These are phyloP conservation scores for Laguncularia racemosa DNA, from an alignment of 345 rosid genomes.

Conservation along the genomic window DNA sequence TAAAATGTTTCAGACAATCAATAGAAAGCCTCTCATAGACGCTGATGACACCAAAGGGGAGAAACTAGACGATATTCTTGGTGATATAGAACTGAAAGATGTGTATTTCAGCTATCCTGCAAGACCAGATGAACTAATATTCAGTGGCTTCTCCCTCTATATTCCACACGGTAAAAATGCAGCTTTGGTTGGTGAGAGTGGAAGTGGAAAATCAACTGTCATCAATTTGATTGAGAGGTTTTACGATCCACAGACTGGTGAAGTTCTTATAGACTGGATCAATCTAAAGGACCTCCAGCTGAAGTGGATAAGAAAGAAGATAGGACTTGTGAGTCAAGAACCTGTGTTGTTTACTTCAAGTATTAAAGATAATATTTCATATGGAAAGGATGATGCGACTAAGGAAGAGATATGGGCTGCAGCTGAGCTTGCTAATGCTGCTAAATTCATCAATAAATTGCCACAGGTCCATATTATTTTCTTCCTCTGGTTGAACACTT, in stretches of 20 bases:
- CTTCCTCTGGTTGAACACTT: not conserved
- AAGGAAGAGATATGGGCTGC: conserved; percentile 34
- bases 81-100: conserved; percentile 29
- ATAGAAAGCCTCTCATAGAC: conserved; percentile 31
- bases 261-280: conserved; percentile 32
- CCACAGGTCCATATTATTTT: conserved; percentile 13
- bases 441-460: conserved; percentile 34
- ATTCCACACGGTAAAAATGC: conserved; percentile 27
- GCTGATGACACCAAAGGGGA: conserved; percentile 17
- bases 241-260: conserved; percentile 37
- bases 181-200: conserved; percentile 43
- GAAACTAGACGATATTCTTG: conserved; percentile 21
- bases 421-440: conserved; percentile 32
- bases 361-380: conserved; percentile 32
- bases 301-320: conserved; percentile 37
- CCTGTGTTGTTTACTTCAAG: conserved; percentile 36
- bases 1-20: conserved; percentile 35
- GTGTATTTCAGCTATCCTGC: conserved; percentile 39
- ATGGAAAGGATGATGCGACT: conserved; percentile 33
- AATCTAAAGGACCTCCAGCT: conserved; percentile 30
- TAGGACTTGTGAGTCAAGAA: conserved; percentile 42
- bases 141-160: conserved; percentile 29
- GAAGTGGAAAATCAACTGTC: conserved; percentile 43
- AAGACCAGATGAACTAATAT: conserved; percentile 29
- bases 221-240: conserved; percentile 37